phyloP scores from a whole-genome alignment of 2,329 filamentous ascomycete species.

The Fusarium praegraminearum region DNA sequence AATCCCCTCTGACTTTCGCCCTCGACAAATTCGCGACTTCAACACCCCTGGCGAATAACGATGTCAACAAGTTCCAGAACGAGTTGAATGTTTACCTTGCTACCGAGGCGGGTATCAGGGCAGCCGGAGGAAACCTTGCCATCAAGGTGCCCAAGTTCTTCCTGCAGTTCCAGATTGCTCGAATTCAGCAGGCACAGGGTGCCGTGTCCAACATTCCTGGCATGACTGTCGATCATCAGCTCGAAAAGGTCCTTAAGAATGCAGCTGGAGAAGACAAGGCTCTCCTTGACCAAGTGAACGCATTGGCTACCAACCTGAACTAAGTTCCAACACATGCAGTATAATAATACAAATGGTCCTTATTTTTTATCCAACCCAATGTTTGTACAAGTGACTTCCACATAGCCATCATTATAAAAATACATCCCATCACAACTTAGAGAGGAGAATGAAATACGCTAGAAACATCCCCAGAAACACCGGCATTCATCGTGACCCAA shows the following conservation, averaged over 20 bases:
- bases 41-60: conserved; percentile 59
- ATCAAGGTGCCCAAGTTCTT: conserved; percentile 75
- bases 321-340: conserved; percentile 20
- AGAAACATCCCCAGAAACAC: conserved; percentile 21
- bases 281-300: conserved; percentile 65
- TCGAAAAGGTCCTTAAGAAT: conserved; percentile 69
- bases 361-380: conserved; percentile 9
- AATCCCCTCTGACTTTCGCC: conserved; percentile 65
- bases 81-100: conserved; percentile 68
- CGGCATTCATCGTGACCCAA: conserved; percentile 26
- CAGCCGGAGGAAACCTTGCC: conserved; percentile 63
- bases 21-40: conserved; percentile 65
- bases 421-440: conserved; percentile 44
- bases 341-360: conserved; percentile 41
- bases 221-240: conserved; percentile 66
- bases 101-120: conserved; percentile 69
- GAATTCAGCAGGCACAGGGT: conserved; percentile 71
- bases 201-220: conserved; percentile 63
- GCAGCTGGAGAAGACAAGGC: conserved; percentile 61
- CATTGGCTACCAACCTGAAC: conserved; percentile 49
- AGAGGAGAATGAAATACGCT: conserved; percentile 45
- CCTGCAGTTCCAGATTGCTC: conserved; percentile 67
- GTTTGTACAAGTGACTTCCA: conserved; percentile 42
- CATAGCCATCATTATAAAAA: conserved; percentile 49
- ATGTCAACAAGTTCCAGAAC: conserved; percentile 65